These are phyloP conservation scores for Chalciporus piperatus DNA, from an alignment of 768 basidiomycete species.

Conservation along the genomic window DNA sequence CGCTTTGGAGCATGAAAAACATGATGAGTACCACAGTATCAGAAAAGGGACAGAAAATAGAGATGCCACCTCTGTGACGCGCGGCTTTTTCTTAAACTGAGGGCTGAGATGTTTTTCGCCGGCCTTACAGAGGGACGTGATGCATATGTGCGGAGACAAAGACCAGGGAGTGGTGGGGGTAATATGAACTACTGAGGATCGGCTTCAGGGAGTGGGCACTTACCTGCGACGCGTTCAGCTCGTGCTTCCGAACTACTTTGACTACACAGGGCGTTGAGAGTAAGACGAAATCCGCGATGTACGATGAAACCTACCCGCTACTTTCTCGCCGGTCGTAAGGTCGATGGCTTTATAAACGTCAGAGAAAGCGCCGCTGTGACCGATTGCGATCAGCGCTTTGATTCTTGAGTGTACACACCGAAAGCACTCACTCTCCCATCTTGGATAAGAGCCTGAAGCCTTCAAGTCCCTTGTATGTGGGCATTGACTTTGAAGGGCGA, in stretches of 20 bases:
- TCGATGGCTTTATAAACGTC: conserved; percentile 95
- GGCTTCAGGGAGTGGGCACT: conserved; percentile 34
- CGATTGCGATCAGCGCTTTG: conserved; percentile 10
- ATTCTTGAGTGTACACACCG: conserved; percentile 1
- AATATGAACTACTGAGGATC: conserved; percentile 28
- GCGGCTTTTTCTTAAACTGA: conserved; percentile 95
- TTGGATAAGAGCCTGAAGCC: conserved; percentile 73
- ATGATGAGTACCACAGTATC: conserved; percentile 17
- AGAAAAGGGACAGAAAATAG: conserved; percentile 18
- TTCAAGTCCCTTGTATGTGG: conserved; percentile 82
- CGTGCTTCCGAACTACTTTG: conserved; percentile 93
- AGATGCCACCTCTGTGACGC: conserved; percentile 87
- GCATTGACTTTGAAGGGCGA: conserved; percentile 71
- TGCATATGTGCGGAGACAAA: conserved; percentile 9
- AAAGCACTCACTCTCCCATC: conserved; percentile 85
- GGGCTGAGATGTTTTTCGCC: conserved; percentile 92
- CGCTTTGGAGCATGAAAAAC: conserved; percentile 52
- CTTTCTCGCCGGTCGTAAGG: conserved; percentile 66
- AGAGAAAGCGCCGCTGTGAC: conserved; percentile 88
- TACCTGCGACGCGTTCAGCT: conserved; percentile 89
- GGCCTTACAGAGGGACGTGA: conserved; percentile 51
- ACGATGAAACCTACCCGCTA: conserved; percentile 62
- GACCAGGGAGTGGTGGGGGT: conserved; percentile 16
- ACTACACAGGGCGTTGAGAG: conserved; percentile 43
- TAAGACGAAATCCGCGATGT: neutral